Evolutionary conservation across 2,329 filamentous ascomycete genomes (phyloP), one percentile per base, ranked within the genome.

Genomic region (Chrysoporthe deuterocubensis): DNA sequence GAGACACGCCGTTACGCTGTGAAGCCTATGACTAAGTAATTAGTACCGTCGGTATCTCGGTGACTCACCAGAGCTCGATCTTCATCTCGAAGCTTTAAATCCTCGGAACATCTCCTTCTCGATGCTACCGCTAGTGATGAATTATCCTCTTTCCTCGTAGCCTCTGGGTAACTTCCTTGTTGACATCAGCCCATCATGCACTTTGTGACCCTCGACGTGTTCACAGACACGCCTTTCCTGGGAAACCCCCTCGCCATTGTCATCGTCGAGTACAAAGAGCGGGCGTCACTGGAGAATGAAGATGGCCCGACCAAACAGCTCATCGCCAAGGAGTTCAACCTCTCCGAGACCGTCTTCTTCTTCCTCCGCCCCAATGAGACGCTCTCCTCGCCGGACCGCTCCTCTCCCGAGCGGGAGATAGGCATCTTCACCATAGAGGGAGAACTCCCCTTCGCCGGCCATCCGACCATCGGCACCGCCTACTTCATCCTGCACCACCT

Each of bases 171-270:
- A 4, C 26, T 26, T 26, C 21, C 32, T 2, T 21, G 16, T 56
- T 32, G 13, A 11, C 21, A 21, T 21, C 32, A 58, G 37, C 44
- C 66, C 56, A 71, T 63, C 26, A 81, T 85, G 66, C 73, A 80
- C 26, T 88, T 85, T 73, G 75, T 81, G 59, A 88, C 85, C 46
- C 80, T 87, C 72, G 85, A 88, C 74, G 86, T 88, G 78, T 88
- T 89, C 78, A 87, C 86, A 58, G 75, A 77, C 40, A 81, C 77
- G 0, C 80, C 78, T 65, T 86, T 82, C 75, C 75, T 78, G 58
- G 88, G 89, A 71, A 90, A 90, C 74, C 87, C 87, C 2, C 82
- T 90, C 48, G 87, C 87, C 44, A 80, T 90, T 34, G 83, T 90
- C 69, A 79, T 82, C 60, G 79, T 90, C 69, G 85, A 85, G 2